Evolutionary conservation across 169 alveolate species (phyloP).

Genomic region (Eimeria falciformis): DNA sequence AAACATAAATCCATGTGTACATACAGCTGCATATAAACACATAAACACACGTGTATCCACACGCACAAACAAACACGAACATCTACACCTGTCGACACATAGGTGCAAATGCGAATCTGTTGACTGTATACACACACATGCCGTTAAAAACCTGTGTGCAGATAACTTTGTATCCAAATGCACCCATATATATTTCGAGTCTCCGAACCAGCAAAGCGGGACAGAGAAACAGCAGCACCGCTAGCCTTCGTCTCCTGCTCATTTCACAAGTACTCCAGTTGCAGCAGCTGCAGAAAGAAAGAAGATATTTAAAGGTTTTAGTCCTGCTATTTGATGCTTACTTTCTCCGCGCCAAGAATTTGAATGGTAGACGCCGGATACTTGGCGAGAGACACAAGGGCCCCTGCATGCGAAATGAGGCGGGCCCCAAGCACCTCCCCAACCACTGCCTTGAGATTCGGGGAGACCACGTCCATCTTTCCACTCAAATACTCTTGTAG

Average conservation of each 20-base stretch:
- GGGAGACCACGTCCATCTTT: conserved; percentile 97
- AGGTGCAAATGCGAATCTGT: background rate
- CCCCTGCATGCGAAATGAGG: conserved; percentile 99
- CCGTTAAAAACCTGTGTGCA: no score
- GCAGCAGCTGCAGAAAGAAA: background rate
- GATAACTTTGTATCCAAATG: no score
- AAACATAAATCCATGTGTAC: background rate
- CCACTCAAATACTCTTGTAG: conserved; percentile 88
- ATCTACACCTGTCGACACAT: background rate
- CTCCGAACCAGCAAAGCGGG: no score
- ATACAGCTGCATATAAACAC: background rate
- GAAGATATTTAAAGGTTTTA: background rate
- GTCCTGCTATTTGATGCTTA: conserved; percentile 80
- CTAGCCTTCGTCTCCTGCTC: no score
- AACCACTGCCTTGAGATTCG: conserved; percentile 96
- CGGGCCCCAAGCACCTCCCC: conserved; percentile 99
- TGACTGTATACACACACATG: no score
- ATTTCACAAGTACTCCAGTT: no score
- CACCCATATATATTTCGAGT: no score
- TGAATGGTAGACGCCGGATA: conserved; percentile 99
- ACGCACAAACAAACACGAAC: no score
- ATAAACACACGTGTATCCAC: no score
- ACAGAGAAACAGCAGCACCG: no score
- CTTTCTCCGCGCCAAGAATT: conserved; percentile 96
- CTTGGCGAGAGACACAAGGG: conserved; percentile 98